A percentile compares a stretch with the other conserved stretches of the same genome.
Evolutionary conservation across 2,329 filamentous ascomycete species (phyloP).

Genomic region (Fusarium brachygibbosum): DNA sequence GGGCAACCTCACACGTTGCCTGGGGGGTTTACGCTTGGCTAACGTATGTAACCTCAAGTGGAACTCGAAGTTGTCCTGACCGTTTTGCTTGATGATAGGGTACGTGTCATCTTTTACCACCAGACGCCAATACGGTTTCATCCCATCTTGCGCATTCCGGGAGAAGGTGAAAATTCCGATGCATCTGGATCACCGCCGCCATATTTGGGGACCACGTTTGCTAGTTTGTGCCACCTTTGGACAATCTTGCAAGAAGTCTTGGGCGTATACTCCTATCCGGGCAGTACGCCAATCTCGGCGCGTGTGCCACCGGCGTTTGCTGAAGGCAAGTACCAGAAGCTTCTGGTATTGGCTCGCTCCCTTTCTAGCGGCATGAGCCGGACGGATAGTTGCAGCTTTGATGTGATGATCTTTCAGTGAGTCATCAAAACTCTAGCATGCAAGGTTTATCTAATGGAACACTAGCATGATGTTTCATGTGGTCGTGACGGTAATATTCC

Average conservation of each 20-base stretch:
- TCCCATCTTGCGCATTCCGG: neutral
- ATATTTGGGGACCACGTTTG: neutral
- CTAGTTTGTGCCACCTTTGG: neutral
- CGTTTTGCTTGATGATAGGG: neutral
- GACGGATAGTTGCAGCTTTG: neutral
- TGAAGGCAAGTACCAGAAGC: neutral
- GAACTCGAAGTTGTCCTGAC: neutral
- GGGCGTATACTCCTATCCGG: neutral
- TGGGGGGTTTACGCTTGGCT: neutral
- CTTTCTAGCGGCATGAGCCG: neutral
- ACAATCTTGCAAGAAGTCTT: neutral
- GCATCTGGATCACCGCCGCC: neutral
- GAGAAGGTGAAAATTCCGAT: neutral
- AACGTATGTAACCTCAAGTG: neutral
- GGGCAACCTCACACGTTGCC: neutral
- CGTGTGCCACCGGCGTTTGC: neutral
- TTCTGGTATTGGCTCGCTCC: neutral
- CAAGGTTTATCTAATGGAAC: neutral
- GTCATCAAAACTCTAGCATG: neutral
- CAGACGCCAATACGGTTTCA: neutral
- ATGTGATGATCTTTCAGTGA: conserved; percentile 3
- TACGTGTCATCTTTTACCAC: neutral
- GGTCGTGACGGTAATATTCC: neutral
- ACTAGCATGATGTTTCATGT: neutral
- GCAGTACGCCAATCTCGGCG: neutral